Evolutionary conservation across 345 rosid genomes (phyloP).

Genomic region (Eucalyptus dawsonii): DNA sequence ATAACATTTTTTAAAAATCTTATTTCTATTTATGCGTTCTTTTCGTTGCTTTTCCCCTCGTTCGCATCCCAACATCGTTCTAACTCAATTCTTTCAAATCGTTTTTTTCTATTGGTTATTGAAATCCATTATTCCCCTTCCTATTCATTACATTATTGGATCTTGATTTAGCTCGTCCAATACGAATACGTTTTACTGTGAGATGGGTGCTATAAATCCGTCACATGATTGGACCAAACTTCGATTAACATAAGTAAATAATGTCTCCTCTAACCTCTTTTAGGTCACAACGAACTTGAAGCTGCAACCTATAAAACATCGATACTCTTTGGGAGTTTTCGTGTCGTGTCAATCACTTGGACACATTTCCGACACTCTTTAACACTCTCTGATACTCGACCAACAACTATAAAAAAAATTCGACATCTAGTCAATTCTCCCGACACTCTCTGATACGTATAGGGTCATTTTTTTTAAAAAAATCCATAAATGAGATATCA

Average conservation of each 20-base stretch:
- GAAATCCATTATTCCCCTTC: background rate
- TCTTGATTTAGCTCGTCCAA: background rate
- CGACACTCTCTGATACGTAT: rapidly evolving
- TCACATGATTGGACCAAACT: background rate
- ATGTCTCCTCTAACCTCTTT: background rate
- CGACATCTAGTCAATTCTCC: rapidly evolving
- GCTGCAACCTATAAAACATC: rapidly evolving
- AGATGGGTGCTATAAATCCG: background rate
- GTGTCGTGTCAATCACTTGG: rapidly evolving
- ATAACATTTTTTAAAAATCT: background rate
- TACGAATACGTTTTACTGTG: background rate
- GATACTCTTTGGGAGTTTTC: too few relatives aligned
- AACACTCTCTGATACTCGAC: rapidly evolving
- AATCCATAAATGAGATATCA: too few relatives aligned
- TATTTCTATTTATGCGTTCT: background rate
- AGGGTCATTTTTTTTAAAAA: rapidly evolving
- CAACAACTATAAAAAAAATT: too few relatives aligned
- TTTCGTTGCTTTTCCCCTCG: background rate
- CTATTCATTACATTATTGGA: background rate
- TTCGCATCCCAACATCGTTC: background rate
- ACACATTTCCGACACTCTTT: rapidly evolving
- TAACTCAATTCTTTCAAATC: background rate
- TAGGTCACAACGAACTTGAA: background rate
- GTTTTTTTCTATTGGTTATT: background rate
- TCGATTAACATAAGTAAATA: background rate